These are phyloP conservation scores for Penicillium steckii DNA, from an alignment of 495 filamentous ascomycete genomes.

Conservation along the genomic window DNA sequence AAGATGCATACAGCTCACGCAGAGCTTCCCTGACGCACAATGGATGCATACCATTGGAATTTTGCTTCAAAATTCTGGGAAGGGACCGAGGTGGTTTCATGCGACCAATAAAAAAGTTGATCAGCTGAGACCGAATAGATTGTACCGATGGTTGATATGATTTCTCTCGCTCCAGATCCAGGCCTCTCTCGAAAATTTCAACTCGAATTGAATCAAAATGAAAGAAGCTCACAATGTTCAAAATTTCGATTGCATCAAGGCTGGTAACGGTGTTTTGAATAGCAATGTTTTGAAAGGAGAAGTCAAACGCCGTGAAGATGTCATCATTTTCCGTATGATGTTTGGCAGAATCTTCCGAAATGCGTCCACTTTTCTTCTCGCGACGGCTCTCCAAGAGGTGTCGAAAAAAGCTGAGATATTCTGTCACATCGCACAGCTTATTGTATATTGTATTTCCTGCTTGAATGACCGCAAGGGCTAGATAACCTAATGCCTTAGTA, in stretches of 20 bases:
- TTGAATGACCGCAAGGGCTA: constrained; percentile 38
- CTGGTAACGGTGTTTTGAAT: constrained; percentile 8
- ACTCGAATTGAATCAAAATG: constrained; percentile 32
- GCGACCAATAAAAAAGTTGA: constrained; percentile 4
- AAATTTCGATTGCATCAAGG: constrained; percentile 35
- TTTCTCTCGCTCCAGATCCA: background rate
- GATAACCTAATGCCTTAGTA: constrained; percentile 29
- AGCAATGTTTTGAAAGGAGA: constrained; percentile 25
- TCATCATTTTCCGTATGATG: background rate
- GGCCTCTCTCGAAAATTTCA: constrained; percentile 16
- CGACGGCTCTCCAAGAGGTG: constrained; percentile 7
- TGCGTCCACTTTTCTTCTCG: background rate
- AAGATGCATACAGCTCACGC: constrained; percentile 1
- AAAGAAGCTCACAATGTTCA: constrained; percentile 41
- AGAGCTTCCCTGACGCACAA: background rate
- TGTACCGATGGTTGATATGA: background rate
- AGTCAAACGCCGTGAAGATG: constrained; percentile 26
- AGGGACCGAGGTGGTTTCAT: background rate
- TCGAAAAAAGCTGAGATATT: constrained; percentile 22
- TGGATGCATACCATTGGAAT: background rate
- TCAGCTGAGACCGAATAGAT: constrained; percentile 2
- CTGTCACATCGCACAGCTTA: constrained; percentile 23
- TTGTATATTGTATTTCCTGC: constrained; percentile 32
- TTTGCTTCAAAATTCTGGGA: background rate
- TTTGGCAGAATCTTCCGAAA: background rate